A percentile compares a stretch with the other conserved stretches of the same genome.
Conservation (phyloP, 495 filamentous ascomycete genomes). For the Acidiella bohemica region DNA sequence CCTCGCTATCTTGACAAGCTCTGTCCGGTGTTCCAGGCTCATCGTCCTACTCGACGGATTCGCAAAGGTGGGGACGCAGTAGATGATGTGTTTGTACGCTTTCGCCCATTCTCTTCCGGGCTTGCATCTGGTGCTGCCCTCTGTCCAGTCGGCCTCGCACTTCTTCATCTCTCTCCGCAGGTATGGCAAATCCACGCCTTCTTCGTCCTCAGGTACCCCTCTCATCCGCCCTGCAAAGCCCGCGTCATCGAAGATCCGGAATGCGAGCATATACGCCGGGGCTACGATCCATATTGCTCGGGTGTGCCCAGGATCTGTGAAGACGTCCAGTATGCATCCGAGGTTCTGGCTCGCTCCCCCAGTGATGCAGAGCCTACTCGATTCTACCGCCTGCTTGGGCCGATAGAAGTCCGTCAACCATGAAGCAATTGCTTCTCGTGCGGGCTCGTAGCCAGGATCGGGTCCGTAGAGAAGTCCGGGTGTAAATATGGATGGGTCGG, state of each 20-base stretch:
- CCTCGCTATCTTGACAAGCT: conserved; percentile 54
- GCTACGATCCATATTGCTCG: conserved; percentile 63
- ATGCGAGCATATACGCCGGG: conserved; percentile 69
- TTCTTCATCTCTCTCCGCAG: conserved; percentile 38
- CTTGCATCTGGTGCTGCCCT: conserved; percentile 24
- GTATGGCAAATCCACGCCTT: conserved; percentile 52
- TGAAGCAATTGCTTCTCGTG: conserved; percentile 47
- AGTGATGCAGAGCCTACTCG: conserved; percentile 62
- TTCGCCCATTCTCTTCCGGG: conserved; percentile 35
- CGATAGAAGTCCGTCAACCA: conserved; percentile 59
- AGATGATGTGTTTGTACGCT: conserved; percentile 72
- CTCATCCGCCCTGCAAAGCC: conserved; percentile 48
- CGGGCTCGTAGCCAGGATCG: conserved; percentile 56
- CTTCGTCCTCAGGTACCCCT: conserved; percentile 59
- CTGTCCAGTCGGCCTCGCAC: conserved; percentile 28
- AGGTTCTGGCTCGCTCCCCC: conserved; percentile 69
- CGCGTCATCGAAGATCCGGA: conserved; percentile 64
- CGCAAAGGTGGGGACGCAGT: conserved; percentile 66
- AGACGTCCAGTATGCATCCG: conserved; percentile 56
- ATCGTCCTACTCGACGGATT: conserved; percentile 71
- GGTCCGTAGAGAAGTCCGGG: conserved; percentile 62
- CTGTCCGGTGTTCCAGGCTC: conserved; percentile 44
- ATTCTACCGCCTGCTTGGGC: conserved; percentile 16
- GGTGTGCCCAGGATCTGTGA: conserved; percentile 65
- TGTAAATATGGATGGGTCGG: conserved; percentile 40